Percentiles rank a stretch among this genome's conserved stretches.
These are phyloP conservation scores for Penicillium thymicola DNA, from an alignment of 2,329 filamentous ascomycete genomes.

Conservation along the genomic window DNA sequence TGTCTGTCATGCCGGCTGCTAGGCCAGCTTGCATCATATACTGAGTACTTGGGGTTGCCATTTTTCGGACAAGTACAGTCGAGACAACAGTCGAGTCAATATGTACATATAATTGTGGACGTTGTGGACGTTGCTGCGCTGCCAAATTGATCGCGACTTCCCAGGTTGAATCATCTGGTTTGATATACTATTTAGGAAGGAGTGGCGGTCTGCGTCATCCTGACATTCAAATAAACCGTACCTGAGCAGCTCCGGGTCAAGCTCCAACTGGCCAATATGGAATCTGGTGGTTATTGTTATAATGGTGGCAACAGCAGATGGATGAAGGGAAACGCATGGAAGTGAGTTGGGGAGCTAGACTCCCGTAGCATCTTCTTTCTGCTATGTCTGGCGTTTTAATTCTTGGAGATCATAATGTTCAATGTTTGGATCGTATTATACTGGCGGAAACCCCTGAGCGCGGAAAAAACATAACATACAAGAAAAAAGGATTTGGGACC, in stretches of 20 bases:
- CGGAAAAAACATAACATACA: conserved; percentile 1
- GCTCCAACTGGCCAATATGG: neutral
- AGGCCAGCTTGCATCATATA: conserved; percentile 24
- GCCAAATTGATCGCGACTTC: neutral
- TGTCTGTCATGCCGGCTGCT: conserved; percentile 24
- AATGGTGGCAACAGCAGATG: neutral
- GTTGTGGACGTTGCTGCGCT: neutral
- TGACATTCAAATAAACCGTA: neutral
- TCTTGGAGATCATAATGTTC: neutral
- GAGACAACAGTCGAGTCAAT: neutral
- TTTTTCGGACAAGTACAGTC: neutral
- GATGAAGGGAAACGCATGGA: neutral
- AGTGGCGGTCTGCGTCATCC: conserved; percentile 5
- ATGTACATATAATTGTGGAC: neutral
- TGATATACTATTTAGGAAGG: neutral
- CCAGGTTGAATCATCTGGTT: neutral
- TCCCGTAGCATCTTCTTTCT: neutral
- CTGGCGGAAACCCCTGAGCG: neutral
- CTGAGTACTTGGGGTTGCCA: conserved; percentile 21
- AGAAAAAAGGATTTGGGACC: neutral
- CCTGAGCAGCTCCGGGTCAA: neutral
- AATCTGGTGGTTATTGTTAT: neutral
- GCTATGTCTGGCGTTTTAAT: neutral
- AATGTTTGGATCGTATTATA: neutral
- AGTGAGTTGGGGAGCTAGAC: neutral